A percentile compares a stretch with the other conserved stretches of the same genome.
Conservation (phyloP, 495 filamentous ascomycete genomes). For the Podospora appendiculata region DNA sequence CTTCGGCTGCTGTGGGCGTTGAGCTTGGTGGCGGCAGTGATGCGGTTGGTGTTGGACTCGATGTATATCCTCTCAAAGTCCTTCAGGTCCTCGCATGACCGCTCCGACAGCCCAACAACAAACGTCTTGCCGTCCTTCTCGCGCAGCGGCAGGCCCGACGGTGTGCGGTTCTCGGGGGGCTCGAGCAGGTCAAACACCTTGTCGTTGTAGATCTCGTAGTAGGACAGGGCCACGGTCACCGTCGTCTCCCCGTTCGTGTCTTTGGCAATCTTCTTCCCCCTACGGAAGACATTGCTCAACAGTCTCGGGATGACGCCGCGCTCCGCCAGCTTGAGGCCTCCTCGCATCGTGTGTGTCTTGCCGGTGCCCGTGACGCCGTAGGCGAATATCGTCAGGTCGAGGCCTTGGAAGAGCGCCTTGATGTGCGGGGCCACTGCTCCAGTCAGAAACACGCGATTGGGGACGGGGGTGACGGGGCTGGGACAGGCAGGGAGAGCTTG, state of each 20-base stretch:
- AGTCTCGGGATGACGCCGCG: conserved; percentile 87
- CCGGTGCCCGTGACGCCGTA: conserved; percentile 95
- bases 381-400: conserved; percentile 91
- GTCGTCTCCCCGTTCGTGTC: conserved; percentile 66
- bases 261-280: conserved; percentile 79
- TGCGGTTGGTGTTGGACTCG: conserved; percentile 86
- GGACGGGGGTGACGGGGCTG: background rate
- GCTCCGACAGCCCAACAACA: conserved; percentile 85
- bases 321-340: conserved; percentile 80
- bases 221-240: conserved; percentile 76
- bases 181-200: conserved; percentile 93
- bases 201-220: conserved; percentile 98
- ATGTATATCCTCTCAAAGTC: conserved; percentile 92
- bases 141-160: conserved; percentile 78
- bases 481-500: conserved; percentile 26
- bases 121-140: conserved; percentile 85
- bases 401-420: conserved; percentile 88
- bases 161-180: conserved; percentile 78
- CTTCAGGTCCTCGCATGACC: conserved; percentile 74
- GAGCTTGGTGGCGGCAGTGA: conserved; percentile 89
- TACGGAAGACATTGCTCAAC: conserved; percentile 77
- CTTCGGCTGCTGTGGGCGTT: conserved; percentile 92
- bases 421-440: conserved; percentile 49
- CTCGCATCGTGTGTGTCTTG: conserved; percentile 98
- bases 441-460: conserved; percentile 3